Percentiles rank a stretch among this genome's conserved stretches.
Conservation (phyloP, 345 rosid species). For the Eucalyptus cladocalyx region DNA sequence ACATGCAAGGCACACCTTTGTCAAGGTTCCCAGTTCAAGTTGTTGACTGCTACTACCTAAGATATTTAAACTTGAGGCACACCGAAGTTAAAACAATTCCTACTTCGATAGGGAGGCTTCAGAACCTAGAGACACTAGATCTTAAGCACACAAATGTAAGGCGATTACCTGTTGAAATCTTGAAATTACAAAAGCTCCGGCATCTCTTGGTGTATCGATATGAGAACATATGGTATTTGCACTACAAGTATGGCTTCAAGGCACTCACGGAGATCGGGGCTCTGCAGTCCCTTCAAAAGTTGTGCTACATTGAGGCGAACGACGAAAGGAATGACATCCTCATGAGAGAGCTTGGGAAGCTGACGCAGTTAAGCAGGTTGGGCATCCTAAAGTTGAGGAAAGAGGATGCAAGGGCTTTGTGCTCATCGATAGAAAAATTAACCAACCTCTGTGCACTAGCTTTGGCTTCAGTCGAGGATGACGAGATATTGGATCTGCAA, state of each 20-base stretch:
- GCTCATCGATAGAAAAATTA: background rate
- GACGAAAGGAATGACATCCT: background rate
- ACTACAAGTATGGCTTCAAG: background rate
- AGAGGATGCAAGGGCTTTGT: background rate
- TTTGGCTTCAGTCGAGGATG: background rate
- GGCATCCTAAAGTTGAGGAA: background rate
- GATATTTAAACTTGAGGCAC: constrained; percentile 13
- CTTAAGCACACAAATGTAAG: background rate
- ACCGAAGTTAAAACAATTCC: constrained; percentile 14
- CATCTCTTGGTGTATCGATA: background rate
- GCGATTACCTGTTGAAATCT: background rate
- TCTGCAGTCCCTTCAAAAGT: background rate
- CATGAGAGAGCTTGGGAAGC: background rate
- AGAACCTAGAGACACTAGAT: background rate
- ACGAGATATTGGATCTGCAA: background rate
- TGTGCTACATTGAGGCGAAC: background rate
- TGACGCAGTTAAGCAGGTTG: background rate
- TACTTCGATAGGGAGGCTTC: background rate
- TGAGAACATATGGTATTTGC: rapidly evolving
- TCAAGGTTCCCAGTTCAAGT: constrained; percentile 15
- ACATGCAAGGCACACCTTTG: constrained; percentile 15
- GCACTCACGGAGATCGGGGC: background rate
- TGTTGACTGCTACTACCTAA: constrained; percentile 4
- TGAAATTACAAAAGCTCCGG: background rate
- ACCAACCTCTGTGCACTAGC: background rate